phyloP scores from a whole-genome alignment of 2,329 filamentous ascomycete genomes.

The Aspergillus versicolor region DNA sequence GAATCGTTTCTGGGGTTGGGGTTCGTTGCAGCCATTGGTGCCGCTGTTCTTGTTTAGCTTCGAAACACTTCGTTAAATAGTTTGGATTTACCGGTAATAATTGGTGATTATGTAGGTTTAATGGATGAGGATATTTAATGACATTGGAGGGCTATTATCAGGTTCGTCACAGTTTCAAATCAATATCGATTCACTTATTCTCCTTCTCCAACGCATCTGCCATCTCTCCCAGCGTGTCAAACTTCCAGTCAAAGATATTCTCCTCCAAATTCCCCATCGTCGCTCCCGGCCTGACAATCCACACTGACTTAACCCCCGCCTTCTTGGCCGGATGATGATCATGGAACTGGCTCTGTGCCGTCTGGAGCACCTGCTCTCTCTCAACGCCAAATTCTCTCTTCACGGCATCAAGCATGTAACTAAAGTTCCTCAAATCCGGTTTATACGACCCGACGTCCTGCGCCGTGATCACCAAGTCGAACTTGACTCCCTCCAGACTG shows the following conservation, averaged over 20 bases:
- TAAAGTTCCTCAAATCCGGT: constrained; percentile 64
- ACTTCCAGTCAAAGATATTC: constrained; percentile 55
- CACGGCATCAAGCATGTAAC: constrained; percentile 60
- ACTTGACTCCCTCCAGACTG: constrained; percentile 51
- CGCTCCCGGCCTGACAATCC: constrained; percentile 56
- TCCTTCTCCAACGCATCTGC: constrained; percentile 47
- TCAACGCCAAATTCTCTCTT: constrained; percentile 56
- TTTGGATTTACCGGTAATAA: too few species aligned
- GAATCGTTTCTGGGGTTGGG: too few species aligned
- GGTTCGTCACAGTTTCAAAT: too few species aligned
- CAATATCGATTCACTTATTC: too few species aligned
- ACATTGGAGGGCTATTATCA: too few species aligned
- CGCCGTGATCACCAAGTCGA: constrained; percentile 68
- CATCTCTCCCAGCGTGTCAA: constrained; percentile 60
- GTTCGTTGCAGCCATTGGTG: too few species aligned
- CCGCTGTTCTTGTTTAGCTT: too few species aligned
- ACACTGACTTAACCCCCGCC: constrained; percentile 60
- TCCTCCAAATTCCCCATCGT: constrained; percentile 41
- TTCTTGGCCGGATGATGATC: constrained; percentile 67
- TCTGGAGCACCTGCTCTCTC: constrained; percentile 62
- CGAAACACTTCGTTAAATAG: too few species aligned
- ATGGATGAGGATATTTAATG: too few species aligned
- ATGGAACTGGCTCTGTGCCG: constrained; percentile 65
- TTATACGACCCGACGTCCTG: constrained; percentile 73
- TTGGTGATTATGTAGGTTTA: too few species aligned